Percentiles rank a stretch among this genome's conserved stretches.
Evolutionary conservation across 192 early-diverging fungal species (phyloP).

Genomic region (Dispira parvispora): DNA sequence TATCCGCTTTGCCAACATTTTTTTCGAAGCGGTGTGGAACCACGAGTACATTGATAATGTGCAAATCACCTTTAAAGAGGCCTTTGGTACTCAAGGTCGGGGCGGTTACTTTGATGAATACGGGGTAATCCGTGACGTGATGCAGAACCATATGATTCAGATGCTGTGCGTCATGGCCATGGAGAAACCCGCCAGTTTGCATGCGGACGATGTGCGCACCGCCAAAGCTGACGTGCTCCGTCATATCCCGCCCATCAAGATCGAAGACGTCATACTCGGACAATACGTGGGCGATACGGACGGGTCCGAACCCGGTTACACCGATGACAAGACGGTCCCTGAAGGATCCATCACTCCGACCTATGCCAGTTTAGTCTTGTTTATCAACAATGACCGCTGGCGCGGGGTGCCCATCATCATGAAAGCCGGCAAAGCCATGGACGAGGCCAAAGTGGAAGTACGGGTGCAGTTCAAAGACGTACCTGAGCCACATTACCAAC

Average conservation of each 20-base stretch:
- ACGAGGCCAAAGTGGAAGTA: conserved; percentile 85
- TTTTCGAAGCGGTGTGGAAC: conserved; percentile 89
- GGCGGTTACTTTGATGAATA: conserved; percentile 99
- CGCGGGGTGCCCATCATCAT: conserved; percentile 47
- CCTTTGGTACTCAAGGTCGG: conserved; percentile 89
- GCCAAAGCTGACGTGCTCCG: conserved; percentile 88
- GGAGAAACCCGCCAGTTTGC: conserved; percentile 75
- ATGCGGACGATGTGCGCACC: conserved; percentile 86
- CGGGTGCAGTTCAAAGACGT: conserved; percentile 95
- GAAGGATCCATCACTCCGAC: conserved; percentile 76
- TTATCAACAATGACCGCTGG: conserved; percentile 93
- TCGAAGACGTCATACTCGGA: conserved; percentile 76
- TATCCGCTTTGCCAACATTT: conserved; percentile 84
- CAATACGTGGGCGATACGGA: conserved; percentile 74
- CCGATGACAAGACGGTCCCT: conserved; percentile 81
- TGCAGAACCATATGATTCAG: conserved; percentile 88
- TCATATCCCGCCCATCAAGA: conserved; percentile 53
- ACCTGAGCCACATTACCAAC: conserved; percentile 60
- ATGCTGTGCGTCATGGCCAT: conserved; percentile 88
- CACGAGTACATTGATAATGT: conserved; percentile 74
- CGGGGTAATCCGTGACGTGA: conserved; percentile 95
- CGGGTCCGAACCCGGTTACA: conserved; percentile 76
- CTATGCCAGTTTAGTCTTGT: conserved; percentile 73
- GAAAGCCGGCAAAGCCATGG: conserved; percentile 76
- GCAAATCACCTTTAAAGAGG: conserved; percentile 97